Conservation (phyloP, 805 yeast species). For the Lachancea cidri region DNA sequence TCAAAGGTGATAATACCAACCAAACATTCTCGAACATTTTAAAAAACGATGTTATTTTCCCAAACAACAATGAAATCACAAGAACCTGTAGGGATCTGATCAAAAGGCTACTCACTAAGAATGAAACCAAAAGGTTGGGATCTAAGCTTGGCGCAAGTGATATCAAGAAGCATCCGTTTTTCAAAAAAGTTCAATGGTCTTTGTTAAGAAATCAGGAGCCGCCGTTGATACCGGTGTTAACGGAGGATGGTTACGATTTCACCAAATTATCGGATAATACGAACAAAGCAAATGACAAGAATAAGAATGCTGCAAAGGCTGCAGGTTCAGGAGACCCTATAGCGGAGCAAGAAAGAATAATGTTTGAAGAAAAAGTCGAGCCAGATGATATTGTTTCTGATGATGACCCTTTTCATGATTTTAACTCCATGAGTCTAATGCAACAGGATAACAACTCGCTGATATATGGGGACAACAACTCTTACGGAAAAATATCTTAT, state of each 20-base stretch:
- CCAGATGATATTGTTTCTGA: conserved; percentile 35
- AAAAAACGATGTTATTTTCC: conserved; percentile 77
- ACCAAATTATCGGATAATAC: conserved; percentile 31
- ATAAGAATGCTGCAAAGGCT: conserved; percentile 18
- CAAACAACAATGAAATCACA: conserved; percentile 61
- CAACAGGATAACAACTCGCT: conserved; percentile 57
- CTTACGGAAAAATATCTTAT: conserved; percentile 39
- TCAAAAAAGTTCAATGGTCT: conserved; percentile 94
- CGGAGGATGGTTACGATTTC: conserved; percentile 49
- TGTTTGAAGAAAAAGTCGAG: conserved; percentile 33
- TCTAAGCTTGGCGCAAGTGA: conserved; percentile 94
- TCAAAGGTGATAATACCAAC: conserved; percentile 85
- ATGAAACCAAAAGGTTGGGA: conserved; percentile 84
- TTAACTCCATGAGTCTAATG: conserved; percentile 80
- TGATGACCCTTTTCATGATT: conserved; percentile 75
- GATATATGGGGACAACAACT: conserved; percentile 42
- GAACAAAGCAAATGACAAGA: conserved; percentile 16
- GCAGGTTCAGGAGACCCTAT: conserved; percentile 13
- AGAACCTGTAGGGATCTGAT: conserved; percentile 75
- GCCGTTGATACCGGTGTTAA: conserved; percentile 86
- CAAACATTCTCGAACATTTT: conserved; percentile 84
- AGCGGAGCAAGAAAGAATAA: conserved; percentile 22
- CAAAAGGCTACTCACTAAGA: conserved; percentile 77
- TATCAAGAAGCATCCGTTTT: conserved; percentile 83
- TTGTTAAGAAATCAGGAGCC: conserved; percentile 86